Conservation (phyloP, 2,329 filamentous ascomycete genomes). For the Penicillium sp. region DNA sequence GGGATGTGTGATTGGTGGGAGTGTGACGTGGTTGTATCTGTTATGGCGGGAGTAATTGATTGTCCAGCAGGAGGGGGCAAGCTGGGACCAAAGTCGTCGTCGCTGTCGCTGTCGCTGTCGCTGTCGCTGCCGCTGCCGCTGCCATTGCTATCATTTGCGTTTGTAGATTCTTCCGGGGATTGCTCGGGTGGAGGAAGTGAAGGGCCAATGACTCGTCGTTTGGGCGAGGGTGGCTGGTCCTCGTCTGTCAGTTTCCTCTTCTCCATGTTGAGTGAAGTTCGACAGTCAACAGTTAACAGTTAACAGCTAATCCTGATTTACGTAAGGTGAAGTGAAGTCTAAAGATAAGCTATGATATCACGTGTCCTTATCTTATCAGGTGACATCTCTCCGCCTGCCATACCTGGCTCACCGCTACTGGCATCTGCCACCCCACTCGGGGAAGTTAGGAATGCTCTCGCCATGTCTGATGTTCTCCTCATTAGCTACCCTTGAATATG, state of each 20-base stretch:
- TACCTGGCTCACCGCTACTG: too few relatives aligned
- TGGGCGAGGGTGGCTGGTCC: conserved; percentile 9
- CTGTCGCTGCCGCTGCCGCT: conserved; percentile 38
- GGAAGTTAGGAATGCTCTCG: neutral
- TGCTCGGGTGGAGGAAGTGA: conserved; percentile 54
- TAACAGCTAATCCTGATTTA: too few relatives aligned
- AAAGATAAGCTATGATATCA: neutral
- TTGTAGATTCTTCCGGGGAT: neutral
- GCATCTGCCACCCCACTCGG: neutral
- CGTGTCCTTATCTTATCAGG: neutral
- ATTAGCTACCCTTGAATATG: neutral
- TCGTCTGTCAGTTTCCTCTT: conserved; percentile 18
- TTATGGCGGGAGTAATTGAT: neutral
- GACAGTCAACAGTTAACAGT: too few relatives aligned
- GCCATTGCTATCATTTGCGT: neutral
- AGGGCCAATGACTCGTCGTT: conserved; percentile 58
- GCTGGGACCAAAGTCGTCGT: conserved; percentile 49
- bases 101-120: conserved; percentile 40
- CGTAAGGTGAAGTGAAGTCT: neutral
- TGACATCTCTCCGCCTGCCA: neutral
- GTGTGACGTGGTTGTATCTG: neutral
- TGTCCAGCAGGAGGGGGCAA: conserved; percentile 36
- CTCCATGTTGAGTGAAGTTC: neutral
- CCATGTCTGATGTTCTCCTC: too few relatives aligned
- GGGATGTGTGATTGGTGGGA: neutral